Evolutionary conservation across 257 asterid species (phyloP).

Genomic region (Lycium barbarum): DNA sequence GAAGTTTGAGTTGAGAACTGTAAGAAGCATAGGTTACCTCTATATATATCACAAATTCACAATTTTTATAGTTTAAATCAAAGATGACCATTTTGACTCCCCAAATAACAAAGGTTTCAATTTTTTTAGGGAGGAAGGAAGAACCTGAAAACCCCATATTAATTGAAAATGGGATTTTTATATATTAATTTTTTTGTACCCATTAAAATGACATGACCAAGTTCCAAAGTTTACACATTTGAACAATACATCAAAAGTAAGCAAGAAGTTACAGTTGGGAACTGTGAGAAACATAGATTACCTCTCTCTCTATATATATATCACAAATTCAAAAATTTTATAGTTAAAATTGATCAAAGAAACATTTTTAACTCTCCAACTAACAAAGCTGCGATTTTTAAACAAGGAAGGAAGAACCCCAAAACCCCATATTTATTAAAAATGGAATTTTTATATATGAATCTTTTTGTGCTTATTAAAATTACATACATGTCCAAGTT

Average conservation of each 20-base stretch:
- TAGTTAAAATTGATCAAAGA: not conserved
- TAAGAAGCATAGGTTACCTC: too few relatives aligned
- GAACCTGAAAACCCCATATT: not conserved
- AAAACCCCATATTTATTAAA: not conserved
- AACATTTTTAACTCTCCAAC: not conserved
- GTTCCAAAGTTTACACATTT: not conserved
- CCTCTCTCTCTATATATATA: too few relatives aligned
- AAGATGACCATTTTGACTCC: not conserved
- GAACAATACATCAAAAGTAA: not conserved
- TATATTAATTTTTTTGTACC: not conserved
- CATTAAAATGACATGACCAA: not conserved
- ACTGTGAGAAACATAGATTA: too few relatives aligned
- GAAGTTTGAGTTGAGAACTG: too few relatives aligned
- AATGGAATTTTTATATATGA: too few relatives aligned
- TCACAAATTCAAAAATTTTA: too few relatives aligned
- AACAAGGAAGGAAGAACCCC: not conserved
- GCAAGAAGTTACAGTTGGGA: too few relatives aligned
- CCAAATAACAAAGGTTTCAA: not conserved
- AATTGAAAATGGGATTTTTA: too few relatives aligned
- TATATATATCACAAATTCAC: too few relatives aligned
- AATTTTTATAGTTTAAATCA: not conserved
- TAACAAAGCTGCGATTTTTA: too few relatives aligned
- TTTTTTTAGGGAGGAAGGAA: not conserved
- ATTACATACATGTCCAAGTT: not conserved
- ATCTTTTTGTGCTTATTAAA: not conserved